Base-by-base conservation (phyloP, 2,329 filamentous ascomycete genomes). In the Torrubiella hemipterigena region DNA sequence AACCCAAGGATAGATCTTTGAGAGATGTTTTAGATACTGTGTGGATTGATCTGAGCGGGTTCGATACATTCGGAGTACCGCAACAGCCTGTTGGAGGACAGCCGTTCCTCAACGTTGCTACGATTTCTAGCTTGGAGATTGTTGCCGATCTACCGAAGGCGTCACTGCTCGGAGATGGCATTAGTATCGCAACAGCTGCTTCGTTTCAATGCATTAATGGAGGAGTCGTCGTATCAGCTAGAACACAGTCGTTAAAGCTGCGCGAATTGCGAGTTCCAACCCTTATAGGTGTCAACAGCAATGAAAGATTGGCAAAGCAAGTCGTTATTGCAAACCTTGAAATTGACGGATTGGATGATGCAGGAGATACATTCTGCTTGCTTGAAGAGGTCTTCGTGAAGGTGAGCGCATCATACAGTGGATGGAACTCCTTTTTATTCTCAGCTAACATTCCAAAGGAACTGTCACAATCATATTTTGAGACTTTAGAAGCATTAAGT, bases 211-310 rank as follows among this genome's bases (percentile, higher is more conserved):
- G 39, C 37, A 46, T 40, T 5, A 39, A 34, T 2, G 31, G 34
- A 12, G 33, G 36, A 7, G 32, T 36, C 7, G 33, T 37, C 4
- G 35, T 49, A 30, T 41, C 4, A 42, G 42, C 17, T 49, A 52
- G 14, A 52, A 46, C 10, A 17, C 48, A 43, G 33, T 47, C 23
- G 17, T 48, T 81, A 27, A 59, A 61, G 22, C 49, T 84, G 7
- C 63, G 66, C 28, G 64, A 68, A 14, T 49, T 86, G 30, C 65
- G 64, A 22, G 63, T 84, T 8, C 77, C 80, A 17, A 75, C 73
- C 19, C 51, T 87, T 30, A 71, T 87, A 28, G 81, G 81, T 1
- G 69, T 87, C 17, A 85, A 87, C 44, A 51, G 59, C 15, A 80
- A 85, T 44, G 81, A 87, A 62, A 61, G 81, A 38, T 40, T 55